Evolutionary conservation across 495 filamentous ascomycete species (phyloP).

Genomic region (Aspergillus asperescens): DNA sequence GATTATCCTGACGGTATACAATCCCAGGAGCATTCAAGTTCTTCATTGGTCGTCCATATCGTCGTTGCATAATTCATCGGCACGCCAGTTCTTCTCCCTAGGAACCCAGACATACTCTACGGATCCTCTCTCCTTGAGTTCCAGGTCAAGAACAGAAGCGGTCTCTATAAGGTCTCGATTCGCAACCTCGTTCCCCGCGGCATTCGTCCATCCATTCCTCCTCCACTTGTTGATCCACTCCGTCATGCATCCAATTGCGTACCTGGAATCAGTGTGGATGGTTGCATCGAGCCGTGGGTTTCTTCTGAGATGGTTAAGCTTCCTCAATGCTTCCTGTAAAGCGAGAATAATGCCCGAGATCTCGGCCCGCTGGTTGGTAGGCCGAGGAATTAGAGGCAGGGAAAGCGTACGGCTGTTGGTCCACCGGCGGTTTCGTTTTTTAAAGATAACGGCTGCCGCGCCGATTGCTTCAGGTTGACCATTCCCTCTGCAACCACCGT

Average conservation of each 20-base stretch:
- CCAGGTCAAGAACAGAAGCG: conserved; percentile 23
- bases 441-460: conserved; percentile 32
- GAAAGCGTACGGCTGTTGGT: neutral
- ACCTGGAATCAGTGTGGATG: conserved; percentile 10
- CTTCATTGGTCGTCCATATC: conserved; percentile 6
- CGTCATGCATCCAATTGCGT: conserved; percentile 8
- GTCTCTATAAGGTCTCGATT: conserved; percentile 33
- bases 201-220: conserved; percentile 4
- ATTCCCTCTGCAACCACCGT: conserved; percentile 38
- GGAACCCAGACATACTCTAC: conserved; percentile 10
- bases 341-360: conserved; percentile 36
- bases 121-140: conserved; percentile 20
- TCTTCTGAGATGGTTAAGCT: conserved; percentile 15
- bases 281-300: neutral
- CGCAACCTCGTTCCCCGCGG: conserved; percentile 15
- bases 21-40: too few relatives aligned
- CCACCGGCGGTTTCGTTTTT: neutral
- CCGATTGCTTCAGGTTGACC: conserved; percentile 23
- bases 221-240: conserved; percentile 9
- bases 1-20: too few relatives aligned
- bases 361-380: conserved; percentile 41
- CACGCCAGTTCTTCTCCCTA: neutral
- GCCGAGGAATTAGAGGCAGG: conserved; percentile 12
- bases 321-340: conserved; percentile 29
- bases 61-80: conserved; percentile 5